A percentile compares a stretch with the other conserved stretches of the same genome.
Evolutionary conservation across 371 early-diverging fungal genomes (phyloP).

Genomic region (Scutellospora calospora): DNA sequence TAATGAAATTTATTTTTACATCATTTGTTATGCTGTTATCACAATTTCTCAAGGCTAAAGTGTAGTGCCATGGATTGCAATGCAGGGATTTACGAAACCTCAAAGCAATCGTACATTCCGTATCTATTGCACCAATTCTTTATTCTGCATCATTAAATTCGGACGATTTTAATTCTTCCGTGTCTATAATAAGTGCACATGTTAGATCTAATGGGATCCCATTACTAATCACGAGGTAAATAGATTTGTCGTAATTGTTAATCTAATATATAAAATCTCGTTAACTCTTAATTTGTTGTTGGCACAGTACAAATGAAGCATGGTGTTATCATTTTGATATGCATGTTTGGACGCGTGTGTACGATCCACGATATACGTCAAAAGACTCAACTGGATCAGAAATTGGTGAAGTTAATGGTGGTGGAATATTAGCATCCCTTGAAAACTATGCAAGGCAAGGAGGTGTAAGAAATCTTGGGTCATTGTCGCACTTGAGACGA

Average conservation of each 20-base stretch:
- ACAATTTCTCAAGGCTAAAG: too few species aligned
- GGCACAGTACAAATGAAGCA: slow-evolving; percentile 62
- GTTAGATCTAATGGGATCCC: slow-evolving; percentile 75
- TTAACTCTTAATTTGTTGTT: too few species aligned
- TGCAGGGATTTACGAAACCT: slow-evolving; percentile 64
- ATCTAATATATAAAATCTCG: slow-evolving; percentile 45
- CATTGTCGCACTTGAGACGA: slow-evolving; percentile 43
- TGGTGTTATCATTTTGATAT: slow-evolving; percentile 75
- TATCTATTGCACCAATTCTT: slow-evolving; percentile 69
- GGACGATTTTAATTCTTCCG: slow-evolving; percentile 53
- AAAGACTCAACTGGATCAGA: neutral
- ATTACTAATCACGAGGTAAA: slow-evolving; percentile 62
- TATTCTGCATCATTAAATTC: slow-evolving; percentile 55
- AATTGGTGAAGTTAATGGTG: neutral
- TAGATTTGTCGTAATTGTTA: too few species aligned
- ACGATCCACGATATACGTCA: slow-evolving; percentile 63
- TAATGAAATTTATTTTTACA: neutral
- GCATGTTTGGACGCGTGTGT: slow-evolving; percentile 78
- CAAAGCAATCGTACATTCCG: slow-evolving; percentile 56
- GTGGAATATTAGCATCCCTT: slow-evolving; percentile 44
- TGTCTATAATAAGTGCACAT: slow-evolving; percentile 66
- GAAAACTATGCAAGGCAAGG: slow-evolving; percentile 49
- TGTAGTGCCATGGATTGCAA: too few species aligned
- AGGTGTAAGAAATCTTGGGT: slow-evolving; percentile 48
- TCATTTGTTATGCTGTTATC: slow-evolving; percentile 10